Evolutionary conservation across 2,329 filamentous ascomycete species (phyloP), one percentile per base, ranked within the genome.

Genomic region (Penicillium freii): DNA sequence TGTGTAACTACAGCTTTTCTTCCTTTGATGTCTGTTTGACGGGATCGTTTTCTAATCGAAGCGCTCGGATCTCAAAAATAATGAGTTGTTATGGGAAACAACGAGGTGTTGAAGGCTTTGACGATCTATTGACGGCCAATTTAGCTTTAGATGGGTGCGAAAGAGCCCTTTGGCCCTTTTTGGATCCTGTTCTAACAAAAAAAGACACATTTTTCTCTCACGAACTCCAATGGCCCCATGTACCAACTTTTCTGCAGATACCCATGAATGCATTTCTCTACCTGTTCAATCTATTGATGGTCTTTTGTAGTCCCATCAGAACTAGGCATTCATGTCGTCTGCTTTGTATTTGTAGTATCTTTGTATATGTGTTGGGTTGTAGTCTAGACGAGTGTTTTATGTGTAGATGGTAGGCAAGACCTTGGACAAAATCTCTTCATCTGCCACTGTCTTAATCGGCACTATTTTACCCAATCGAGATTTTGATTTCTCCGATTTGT

Each of bases 261-360:
- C 72, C 72, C 71, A 71, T 74, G 72, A 74, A 74, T 74, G 70
- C 71, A 70, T 71, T 73, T 73, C 52, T 63, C 43, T 55, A 58
- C 62, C 57, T 54, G 61, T 64, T 66, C 67, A 69, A 62, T 54
- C 52, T 58, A 54, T 58, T 42, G 46, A 53, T 50, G 51, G 54
- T 58, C 53, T 52, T 6, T 6, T 55, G 51, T 60, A 59, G 54
- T 57, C 48, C 51, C 46, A 53, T 57, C 60, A 54, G 60, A 65
- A 58, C 59, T 56, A 57, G 59, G 54, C 62, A 66, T 66, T 66
- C 62, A 66, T 66, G 64, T 56, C 58, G 46, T 64, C 62, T 65
- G 64, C 43, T 40, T 53, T 4, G 27, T 53, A 42, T 21, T 29
- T 52, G 51, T 52, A 48, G 15, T 40, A 33, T 31, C 4, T 13